phyloP scores from a whole-genome alignment of 805 yeast genomes.

The Yarrowia osloensis region DNA sequence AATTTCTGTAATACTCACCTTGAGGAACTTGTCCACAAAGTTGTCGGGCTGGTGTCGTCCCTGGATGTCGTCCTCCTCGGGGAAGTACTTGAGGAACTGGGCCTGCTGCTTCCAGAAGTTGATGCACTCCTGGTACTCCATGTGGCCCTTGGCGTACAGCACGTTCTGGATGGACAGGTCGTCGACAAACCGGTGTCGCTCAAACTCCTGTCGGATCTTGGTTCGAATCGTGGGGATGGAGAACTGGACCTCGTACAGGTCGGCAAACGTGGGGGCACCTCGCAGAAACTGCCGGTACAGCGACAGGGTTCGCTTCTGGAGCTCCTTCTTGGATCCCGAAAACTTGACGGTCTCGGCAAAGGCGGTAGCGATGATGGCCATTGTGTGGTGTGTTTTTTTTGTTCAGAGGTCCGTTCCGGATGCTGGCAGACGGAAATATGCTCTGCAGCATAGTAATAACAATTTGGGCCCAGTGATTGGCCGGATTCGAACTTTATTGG shows the following conservation, averaged over 20 bases:
- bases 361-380: slow-evolving; percentile 75
- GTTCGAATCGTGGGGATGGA: slow-evolving; percentile 79
- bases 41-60: slow-evolving; percentile 55
- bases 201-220: slow-evolving; percentile 85
- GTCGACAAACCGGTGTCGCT: slow-evolving; percentile 73
- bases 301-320: slow-evolving; percentile 63
- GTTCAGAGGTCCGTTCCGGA: neutral
- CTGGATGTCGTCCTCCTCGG: slow-evolving; percentile 60
- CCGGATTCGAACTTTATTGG: neutral
- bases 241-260: slow-evolving; percentile 51
- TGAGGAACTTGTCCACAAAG: slow-evolving; percentile 67
- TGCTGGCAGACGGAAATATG: slow-evolving; percentile 2
- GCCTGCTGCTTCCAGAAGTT: slow-evolving; percentile 91
- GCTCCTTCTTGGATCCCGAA: slow-evolving; percentile 60
- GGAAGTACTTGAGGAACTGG: slow-evolving; percentile 80
- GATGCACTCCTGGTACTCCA: slow-evolving; percentile 85
- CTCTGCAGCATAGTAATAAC: slow-evolving; percentile 1
- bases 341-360: slow-evolving; percentile 80
- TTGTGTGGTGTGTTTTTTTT: slow-evolving; percentile 34
- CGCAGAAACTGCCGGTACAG: slow-evolving; percentile 73
- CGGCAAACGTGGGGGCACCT: slow-evolving; percentile 47
- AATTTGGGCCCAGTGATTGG: slow-evolving; percentile 27
- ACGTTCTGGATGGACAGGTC: slow-evolving; percentile 68
- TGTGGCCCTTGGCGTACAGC: slow-evolving; percentile 77
- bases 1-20: slow-evolving; percentile 31